phyloP scores from a whole-genome alignment of 1,139 yeast species.

The Scheffersomyces insectosa region DNA sequence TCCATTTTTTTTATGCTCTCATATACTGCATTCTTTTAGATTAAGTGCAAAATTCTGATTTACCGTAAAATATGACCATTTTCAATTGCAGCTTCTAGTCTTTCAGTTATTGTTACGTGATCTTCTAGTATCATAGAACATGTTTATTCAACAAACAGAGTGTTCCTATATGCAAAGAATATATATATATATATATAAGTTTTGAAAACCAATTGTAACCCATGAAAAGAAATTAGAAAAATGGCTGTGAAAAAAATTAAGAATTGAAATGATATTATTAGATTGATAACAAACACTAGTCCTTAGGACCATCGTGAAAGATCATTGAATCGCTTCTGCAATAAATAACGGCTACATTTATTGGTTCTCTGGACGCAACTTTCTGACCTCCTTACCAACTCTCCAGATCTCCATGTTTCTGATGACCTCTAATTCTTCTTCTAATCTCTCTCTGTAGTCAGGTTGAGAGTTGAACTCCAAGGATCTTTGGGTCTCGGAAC shows the following conservation, averaged over 20 bases:
- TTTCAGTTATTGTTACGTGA: too few relatives aligned
- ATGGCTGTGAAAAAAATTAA: conserved; percentile 11
- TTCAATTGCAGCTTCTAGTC: too few relatives aligned
- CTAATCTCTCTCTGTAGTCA: conserved; percentile 96
- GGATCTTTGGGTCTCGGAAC: conserved; percentile 97
- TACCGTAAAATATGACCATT: too few relatives aligned
- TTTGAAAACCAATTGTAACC: conserved; percentile 14
- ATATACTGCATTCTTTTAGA: too few relatives aligned
- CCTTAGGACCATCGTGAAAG: conserved; percentile 32
- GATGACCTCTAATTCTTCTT: conserved; percentile 87
- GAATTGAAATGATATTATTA: conserved; percentile 24
- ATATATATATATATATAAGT: conserved; percentile 13
- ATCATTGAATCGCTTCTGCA: conserved; percentile 2
- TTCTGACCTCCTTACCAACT: conserved; percentile 99
- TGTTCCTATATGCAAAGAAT: conserved; percentile 29
- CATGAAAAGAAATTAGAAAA: conserved; percentile 16
- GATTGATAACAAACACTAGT: conserved; percentile 17
- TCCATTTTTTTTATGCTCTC: too few relatives aligned
- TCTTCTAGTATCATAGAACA: conserved; percentile 14
- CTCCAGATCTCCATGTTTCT: conserved; percentile 99
- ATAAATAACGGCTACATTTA: conserved; percentile 33
- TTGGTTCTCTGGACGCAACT: conserved; percentile 98
- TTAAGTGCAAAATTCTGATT: too few relatives aligned
- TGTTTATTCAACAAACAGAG: conserved; percentile 48
- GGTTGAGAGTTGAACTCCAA: conserved; percentile 97